These are phyloP conservation scores for Nadsonia starkeyi-henricii DNA, from an alignment of 1,139 yeast genomes.

Conservation along the genomic window DNA sequence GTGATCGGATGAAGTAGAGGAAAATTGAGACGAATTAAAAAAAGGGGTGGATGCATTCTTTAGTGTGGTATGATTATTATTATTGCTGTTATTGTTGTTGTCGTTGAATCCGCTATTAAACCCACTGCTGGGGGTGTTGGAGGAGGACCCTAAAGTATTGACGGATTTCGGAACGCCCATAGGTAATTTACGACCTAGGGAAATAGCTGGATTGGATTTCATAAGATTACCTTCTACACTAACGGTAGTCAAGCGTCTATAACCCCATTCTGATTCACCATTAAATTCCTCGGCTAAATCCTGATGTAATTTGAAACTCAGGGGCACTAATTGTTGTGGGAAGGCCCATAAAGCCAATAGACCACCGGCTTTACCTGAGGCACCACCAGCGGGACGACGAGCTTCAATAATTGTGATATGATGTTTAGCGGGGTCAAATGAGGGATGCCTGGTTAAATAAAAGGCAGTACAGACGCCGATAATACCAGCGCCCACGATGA, in stretches of 20 bases:
- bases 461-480: constrained; percentile 94
- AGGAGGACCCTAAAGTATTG: background rate
- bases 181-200: constrained; percentile 6
- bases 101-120: background rate
- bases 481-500: constrained; percentile 73
- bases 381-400: constrained; percentile 92
- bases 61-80: background rate
- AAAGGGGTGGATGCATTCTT: too few species aligned
- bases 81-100: background rate
- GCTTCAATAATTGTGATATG: constrained; percentile 85
- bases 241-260: constrained; percentile 74
- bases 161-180: constrained; percentile 4
- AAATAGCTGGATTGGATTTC: constrained; percentile 6
- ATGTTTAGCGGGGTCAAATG: constrained; percentile 53
- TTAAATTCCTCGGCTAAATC: constrained; percentile 63
- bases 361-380: constrained; percentile 97
- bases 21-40: too few species aligned
- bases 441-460: constrained; percentile 70
- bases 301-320: constrained; percentile 76
- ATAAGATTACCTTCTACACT: constrained; percentile 70
- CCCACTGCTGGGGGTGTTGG: background rate
- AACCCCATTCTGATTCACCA: constrained; percentile 87
- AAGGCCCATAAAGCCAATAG: constrained; percentile 90
- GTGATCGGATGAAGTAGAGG: too few species aligned
- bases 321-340: constrained; percentile 86